A percentile compares a stretch with the other conserved stretches of the same genome.
These are phyloP conservation scores for Licmophora abbreviata DNA, from an alignment of 108 stramenopile species.

Conservation along the genomic window DNA sequence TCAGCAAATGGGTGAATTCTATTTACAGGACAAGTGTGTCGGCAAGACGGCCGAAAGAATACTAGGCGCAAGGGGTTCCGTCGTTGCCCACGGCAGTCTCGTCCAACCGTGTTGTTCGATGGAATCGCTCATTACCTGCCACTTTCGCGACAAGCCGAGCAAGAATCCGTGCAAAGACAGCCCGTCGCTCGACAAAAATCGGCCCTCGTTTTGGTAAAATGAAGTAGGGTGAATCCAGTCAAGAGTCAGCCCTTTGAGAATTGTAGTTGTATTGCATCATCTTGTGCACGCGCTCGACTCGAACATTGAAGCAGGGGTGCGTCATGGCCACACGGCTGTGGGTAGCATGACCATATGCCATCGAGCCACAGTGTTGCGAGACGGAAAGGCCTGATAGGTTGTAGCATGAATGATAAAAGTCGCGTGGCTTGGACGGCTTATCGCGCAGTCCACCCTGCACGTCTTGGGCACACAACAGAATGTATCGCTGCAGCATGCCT, in stretches of 20 bases:
- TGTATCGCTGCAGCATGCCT: constrained; percentile 86
- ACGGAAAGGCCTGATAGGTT: constrained; percentile 88
- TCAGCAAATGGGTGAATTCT: constrained; percentile 70
- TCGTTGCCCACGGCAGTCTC: neutral
- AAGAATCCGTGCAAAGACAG: constrained; percentile 54
- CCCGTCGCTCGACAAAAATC: constrained; percentile 42
- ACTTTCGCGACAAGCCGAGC: constrained; percentile 75
- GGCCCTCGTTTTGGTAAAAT: constrained; percentile 41
- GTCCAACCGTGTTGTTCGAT: constrained; percentile 42
- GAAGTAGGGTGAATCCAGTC: neutral
- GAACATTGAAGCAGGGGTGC: constrained; percentile 79
- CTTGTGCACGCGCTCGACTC: constrained; percentile 42
- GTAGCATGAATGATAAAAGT: constrained; percentile 99
- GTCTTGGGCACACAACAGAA: constrained; percentile 94
- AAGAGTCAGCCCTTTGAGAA: neutral
- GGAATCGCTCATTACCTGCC: constrained; percentile 55
- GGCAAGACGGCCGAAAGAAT: constrained; percentile 14
- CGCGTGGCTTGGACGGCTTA: constrained; percentile 83
- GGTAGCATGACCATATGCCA: constrained; percentile 26
- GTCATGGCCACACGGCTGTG: constrained; percentile 34
- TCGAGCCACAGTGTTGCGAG: constrained; percentile 57
- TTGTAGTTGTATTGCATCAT: neutral
- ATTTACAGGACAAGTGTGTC: constrained; percentile 36
- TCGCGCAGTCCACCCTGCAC: constrained; percentile 93
- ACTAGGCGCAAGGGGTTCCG: constrained; percentile 5